These are phyloP conservation scores for Viridothelium virens DNA, from an alignment of 495 filamentous ascomycete genomes.

Conservation along the genomic window DNA sequence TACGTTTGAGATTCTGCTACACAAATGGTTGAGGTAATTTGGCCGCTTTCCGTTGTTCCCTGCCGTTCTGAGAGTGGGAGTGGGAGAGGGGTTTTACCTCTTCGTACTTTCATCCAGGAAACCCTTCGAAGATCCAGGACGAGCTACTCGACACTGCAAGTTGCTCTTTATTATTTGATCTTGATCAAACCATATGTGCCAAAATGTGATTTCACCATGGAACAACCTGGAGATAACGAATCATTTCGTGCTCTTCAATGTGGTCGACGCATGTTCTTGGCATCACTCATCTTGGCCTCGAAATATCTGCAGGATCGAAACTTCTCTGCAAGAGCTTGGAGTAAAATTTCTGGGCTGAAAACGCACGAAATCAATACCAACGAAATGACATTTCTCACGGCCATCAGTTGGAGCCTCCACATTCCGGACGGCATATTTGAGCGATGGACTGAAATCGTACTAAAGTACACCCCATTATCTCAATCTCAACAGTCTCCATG, in stretches of 20 bases:
- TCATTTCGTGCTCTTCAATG: constrained; percentile 80
- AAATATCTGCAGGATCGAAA: constrained; percentile 98
- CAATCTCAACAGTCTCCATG: constrained; percentile 45
- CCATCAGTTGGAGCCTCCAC: constrained; percentile 90
- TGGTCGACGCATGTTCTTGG: constrained; percentile 94
- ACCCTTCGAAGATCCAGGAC: constrained; percentile 89
- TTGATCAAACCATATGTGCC: constrained; percentile 89
- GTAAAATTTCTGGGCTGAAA: constrained; percentile 90
- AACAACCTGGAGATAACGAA: constrained; percentile 69
- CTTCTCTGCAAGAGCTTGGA: constrained; percentile 95
- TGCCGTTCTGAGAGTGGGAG: constrained; percentile 44
- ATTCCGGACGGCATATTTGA: constrained; percentile 82
- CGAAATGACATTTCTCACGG: constrained; percentile 83
- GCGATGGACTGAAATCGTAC: constrained; percentile 83
- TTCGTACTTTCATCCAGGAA: constrained; percentile 95
- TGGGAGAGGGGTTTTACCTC: constrained; percentile 66
- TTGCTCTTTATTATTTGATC: constrained; percentile 92
- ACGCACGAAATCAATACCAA: constrained; percentile 92
- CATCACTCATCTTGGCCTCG: constrained; percentile 84
- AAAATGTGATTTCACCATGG: constrained; percentile 72
- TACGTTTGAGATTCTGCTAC: constrained; percentile 77
- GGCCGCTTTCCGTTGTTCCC: constrained; percentile 64
- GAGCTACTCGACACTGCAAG: constrained; percentile 94
- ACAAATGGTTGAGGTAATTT: constrained; percentile 94
- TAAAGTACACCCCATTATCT: constrained; percentile 63